These are phyloP conservation scores for Tetraselmis chui DNA, from an alignment of 139 green algal species.

Conservation along the genomic window DNA sequence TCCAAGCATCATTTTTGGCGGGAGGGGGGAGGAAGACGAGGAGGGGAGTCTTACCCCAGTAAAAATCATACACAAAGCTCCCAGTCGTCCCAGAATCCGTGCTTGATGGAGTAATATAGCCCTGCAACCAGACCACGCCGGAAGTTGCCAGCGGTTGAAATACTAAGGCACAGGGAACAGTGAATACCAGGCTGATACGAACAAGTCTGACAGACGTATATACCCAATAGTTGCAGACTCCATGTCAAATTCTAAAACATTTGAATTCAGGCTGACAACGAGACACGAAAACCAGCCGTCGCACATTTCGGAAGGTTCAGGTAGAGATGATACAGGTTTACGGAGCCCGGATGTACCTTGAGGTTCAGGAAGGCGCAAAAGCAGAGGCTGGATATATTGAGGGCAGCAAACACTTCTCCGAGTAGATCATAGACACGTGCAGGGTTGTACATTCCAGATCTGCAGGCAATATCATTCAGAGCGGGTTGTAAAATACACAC, in stretches of 20 bases:
- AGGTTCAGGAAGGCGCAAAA: constrained; percentile 56
- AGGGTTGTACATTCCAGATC: constrained; percentile 38
- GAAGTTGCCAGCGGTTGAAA: background rate
- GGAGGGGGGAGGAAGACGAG: no score
- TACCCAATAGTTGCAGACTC: no score
- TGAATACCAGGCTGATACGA: no score
- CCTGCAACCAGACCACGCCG: constrained; percentile 18
- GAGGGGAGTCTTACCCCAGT: constrained; percentile 48
- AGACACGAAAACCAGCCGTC: no score
- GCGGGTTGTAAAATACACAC: background rate
- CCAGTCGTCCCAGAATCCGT: constrained; percentile 46
- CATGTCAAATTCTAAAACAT: no score
- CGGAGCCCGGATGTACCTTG: constrained; percentile 31
- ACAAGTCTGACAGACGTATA: no score
- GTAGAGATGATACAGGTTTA: background rate
- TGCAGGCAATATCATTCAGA: no score
- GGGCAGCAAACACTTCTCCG: constrained; percentile 50
- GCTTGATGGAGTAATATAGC: constrained; percentile 32
- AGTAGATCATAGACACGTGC: constrained; percentile 56
- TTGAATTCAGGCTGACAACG: no score
- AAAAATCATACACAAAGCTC: constrained; percentile 68
- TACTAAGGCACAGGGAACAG: background rate
- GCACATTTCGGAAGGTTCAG: no score
- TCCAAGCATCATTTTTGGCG: no score
- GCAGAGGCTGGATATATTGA: constrained; percentile 48